These are phyloP conservation scores for Boletus vermiculosoides DNA, from an alignment of 768 basidiomycete species.

Conservation along the genomic window DNA sequence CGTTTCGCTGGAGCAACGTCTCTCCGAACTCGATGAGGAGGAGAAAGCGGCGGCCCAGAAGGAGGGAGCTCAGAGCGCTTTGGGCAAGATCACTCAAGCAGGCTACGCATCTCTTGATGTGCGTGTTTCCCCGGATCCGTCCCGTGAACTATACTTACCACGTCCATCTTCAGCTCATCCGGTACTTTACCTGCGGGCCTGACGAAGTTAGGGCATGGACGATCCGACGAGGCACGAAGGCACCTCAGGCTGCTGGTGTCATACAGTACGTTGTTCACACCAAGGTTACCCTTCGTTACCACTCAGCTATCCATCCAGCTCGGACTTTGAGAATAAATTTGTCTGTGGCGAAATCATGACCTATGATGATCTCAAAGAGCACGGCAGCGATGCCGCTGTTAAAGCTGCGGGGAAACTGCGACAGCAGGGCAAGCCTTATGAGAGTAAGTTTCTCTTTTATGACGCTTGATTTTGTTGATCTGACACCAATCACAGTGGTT, in stretches of 20 bases:
- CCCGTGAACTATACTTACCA: neutral
- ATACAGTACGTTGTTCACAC: slow-evolving; percentile 71
- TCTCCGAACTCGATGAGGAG: slow-evolving; percentile 58
- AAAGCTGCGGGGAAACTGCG: slow-evolving; percentile 94
- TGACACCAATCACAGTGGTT: slow-evolving; percentile 49
- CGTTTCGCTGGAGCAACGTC: slow-evolving; percentile 90
- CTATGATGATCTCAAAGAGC: slow-evolving; percentile 85
- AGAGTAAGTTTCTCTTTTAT: slow-evolving; percentile 55
- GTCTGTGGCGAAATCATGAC: slow-evolving; percentile 97
- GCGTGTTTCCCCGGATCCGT: slow-evolving; percentile 23
- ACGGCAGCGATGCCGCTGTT: slow-evolving; percentile 86
- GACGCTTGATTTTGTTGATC: slow-evolving; percentile 1
- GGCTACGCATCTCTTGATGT: slow-evolving; percentile 89
- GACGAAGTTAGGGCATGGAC: slow-evolving; percentile 99
- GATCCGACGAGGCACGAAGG: slow-evolving; percentile 89
- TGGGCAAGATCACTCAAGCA: slow-evolving; percentile 93
- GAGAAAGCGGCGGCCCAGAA: slow-evolving; percentile 80
- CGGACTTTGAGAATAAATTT: slow-evolving; percentile 98
- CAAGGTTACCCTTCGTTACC: neutral
- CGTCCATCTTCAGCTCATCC: slow-evolving; percentile 65
- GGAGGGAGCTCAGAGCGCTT: slow-evolving; percentile 68
- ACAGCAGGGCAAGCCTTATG: slow-evolving; percentile 97
- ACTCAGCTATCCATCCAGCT: slow-evolving; percentile 42
- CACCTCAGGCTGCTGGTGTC: slow-evolving; percentile 96
- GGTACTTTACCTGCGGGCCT: slow-evolving; percentile 97